Evolutionary conservation across 805 yeast genomes (phyloP), one percentile per base, ranked within the genome.

Genomic region (Yarrowia deformans): DNA sequence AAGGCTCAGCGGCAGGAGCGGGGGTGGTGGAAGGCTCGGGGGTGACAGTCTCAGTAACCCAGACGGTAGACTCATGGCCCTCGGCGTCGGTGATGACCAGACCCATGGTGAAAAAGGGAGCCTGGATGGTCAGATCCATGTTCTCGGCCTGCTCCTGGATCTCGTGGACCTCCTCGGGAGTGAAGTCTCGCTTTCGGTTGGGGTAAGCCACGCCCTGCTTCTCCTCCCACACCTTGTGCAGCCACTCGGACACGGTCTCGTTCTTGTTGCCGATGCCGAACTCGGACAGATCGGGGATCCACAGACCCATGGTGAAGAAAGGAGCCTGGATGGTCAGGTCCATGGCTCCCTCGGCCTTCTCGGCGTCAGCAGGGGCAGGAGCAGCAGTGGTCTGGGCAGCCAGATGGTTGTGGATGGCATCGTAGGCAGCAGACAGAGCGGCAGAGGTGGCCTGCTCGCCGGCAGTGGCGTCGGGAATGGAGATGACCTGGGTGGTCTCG

Each of bases 71-170:
- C 39, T 16, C 29, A 12, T 56, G 37, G 10, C 46, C 63, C 3
- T 39, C 23, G 5, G 61, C 37, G 14, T 56, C 63, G 14, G 63
- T 8, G 37, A 56, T 56, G 29, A 56, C 9, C 12, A 56, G 63
- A 29, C 63, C 63, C 63, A 56, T 56, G 63, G 63, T 56, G 48
- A 56, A 56, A 39, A 56, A 56, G 16, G 63, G 63, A 40, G 63
- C 63, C 63, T 56, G 63, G 39, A 56, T 23, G 16, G 63, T 56
- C 7, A 56, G 63, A 23, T 56, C 48, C 63, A 56, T 56, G 48
- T n/a, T 48, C 16, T 56, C 48, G 34, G 63, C 48, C 16, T 8
- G 16, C 48, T 56, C 63, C 60, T 54, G 43, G 60, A 52, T 52
- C 29, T 52, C 34, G 43, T 7, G 1, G 32, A 39, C 29, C 45